Base-by-base conservation (phyloP, 306 rosid genomes). In the Medicago lupulina region DNA sequence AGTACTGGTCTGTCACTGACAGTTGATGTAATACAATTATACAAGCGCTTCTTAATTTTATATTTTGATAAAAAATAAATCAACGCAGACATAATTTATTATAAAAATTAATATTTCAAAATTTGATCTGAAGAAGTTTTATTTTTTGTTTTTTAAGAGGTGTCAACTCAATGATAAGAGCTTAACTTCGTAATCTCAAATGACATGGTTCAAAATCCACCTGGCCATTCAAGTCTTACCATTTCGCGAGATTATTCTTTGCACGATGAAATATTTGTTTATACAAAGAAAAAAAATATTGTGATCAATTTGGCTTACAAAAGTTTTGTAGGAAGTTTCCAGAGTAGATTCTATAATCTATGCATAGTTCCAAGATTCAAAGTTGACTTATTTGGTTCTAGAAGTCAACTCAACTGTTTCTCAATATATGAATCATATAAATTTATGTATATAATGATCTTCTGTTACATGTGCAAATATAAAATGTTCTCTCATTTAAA, bases 371-470 rank as follows among this genome's bases (percentile, higher is more conserved):
- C 46, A 40, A 53, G 15, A 55, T 47, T 13, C 5, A 44, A 61
- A 47, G 51, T 64, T 58, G 68, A 40, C n/a, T 58, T 58, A 3
- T 50, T 51, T 14, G 14, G 19, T 18, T 76, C 53, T 50, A 25
- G 18, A 66, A 21, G 13, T 38, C 73, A 38, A 64, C 59, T 46
- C 16, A 46, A 13, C 1, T 31, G 62, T 62, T 64, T 6, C 15
- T 75, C 53, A 13, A 75, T 44, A 18, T 50, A 36, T 5, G 31
- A 28, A 50, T 19, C 34, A 8, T 6, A 8, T 8, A 76, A 51
- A 53, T 38, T 62, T 76, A 64, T 21, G 23, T 21, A 21, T 75
- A 63, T 31, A 17, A 75, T 38, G 8, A 38, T 9, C 1, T 47
- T 15, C 4, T 46, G 13, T 46, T 46, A 46, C 9, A 34, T 7